Percentiles rank a stretch among this genome's conserved stretches.
phyloP scores from a whole-genome alignment of 768 basidiomycete species.

The Tricholoma hemisulphureum region DNA sequence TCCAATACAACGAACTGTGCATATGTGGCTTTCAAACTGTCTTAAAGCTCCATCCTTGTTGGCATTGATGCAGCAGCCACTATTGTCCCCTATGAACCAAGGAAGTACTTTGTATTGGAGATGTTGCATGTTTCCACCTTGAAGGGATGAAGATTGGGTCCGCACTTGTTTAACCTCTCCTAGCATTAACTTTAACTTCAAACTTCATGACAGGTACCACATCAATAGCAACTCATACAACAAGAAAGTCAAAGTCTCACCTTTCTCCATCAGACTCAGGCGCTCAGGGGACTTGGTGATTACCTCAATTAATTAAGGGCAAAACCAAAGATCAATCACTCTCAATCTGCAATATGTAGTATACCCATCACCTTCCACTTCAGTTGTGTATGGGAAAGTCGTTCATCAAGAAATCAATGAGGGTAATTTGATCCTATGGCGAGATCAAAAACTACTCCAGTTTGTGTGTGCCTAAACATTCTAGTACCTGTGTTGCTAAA shows the following conservation, averaged over 20 bases:
- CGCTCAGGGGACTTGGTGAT: conserved; percentile 83
- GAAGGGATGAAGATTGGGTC: conserved; percentile 90
- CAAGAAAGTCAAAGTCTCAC: conserved; percentile 74
- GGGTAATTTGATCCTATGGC: no score
- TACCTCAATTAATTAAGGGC: conserved; percentile 85
- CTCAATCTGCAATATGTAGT: conserved; percentile 73
- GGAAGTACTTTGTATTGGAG: conserved; percentile 88
- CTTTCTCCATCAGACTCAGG: conserved; percentile 80
- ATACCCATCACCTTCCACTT: conserved; percentile 88
- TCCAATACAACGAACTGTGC: conserved; percentile 81
- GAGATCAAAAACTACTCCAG: no score
- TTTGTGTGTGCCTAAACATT: no score
- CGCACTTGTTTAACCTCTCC: conserved; percentile 19
- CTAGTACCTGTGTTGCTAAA: no score
- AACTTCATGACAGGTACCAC: conserved; percentile 78
- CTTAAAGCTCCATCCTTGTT: conserved; percentile 69
- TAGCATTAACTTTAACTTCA: no score
- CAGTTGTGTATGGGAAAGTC: conserved; percentile 81
- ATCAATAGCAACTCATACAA: conserved; percentile 72
- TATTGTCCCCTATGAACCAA: conserved; percentile 79
- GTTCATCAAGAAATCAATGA: conserved; percentile 87
- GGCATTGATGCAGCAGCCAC: conserved; percentile 95
- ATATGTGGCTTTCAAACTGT: conserved; percentile 66
- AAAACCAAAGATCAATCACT: conserved; percentile 81
- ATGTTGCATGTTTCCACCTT: conserved; percentile 84